Base-by-base conservation (phyloP, 441 rosid genomes). In the Gossypium gossypioides region DNA sequence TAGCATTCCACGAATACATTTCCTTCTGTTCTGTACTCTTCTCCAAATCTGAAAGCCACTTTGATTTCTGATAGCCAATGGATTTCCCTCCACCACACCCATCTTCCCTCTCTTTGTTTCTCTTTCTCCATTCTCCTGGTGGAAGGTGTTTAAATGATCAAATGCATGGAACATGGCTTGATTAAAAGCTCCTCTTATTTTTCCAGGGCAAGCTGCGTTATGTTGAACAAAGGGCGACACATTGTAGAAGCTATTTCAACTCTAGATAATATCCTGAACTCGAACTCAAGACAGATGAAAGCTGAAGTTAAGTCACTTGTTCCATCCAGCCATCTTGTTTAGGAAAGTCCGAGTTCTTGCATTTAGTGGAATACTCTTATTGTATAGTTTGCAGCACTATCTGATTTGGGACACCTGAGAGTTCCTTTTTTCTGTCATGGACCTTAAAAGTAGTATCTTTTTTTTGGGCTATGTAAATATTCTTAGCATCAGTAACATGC, bases 141-240 rank as follows among this genome's bases (percentile, higher is more conserved):
- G 12, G 10, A 63, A 37, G 21, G 54, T 9, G 25, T 12, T 37
- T 42, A 59, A 3, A 63, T 15, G 65, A 48, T 7, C 59, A 68
- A 27, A 60, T 1, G 18, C 37, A 13, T 19, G 57, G 15, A 57
- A 18, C 37, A 19, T 3, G 21, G 16, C 42, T 4, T 66, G 54
- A 24, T 71, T 72, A 67, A 37, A 10, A 21, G 42, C 15, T 51
- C 19, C 22, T 5, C 2, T 15, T 59, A 2, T 27, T 59, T 64
- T 12, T 54, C 32, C 86, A 89, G 89, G 82, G 84, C 79, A 60
- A 86, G 86, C 67, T 87, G 90, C 63, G 77, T 89, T 58, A 89
- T 87, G 91, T 72, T 87, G 73, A 87, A 89, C 88, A 89, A 89
- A 81, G 94, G 94, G 22, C 80, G 78, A 72, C 75, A 87, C 75